These are phyloP conservation scores for Coriaria nepalensis DNA, from an alignment of 306 rosid genomes.

Conservation along the genomic window DNA sequence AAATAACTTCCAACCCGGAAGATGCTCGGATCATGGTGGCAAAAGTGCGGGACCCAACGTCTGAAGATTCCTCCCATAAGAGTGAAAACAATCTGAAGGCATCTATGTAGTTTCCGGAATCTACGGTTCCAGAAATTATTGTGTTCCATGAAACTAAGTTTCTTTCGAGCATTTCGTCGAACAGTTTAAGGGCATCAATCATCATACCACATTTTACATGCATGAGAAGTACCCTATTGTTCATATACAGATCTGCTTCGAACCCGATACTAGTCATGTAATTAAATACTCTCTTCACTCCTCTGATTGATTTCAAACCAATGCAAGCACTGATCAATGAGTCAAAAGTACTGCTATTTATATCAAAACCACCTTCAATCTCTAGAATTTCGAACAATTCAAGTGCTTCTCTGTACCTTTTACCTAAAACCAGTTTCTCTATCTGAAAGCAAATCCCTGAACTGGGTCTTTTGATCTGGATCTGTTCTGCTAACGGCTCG, in stretches of 20 bases:
- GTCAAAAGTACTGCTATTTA: slow-evolving; percentile 45
- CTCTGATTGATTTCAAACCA: slow-evolving; percentile 47
- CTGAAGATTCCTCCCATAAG: slow-evolving; percentile 57
- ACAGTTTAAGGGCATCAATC: slow-evolving; percentile 51
- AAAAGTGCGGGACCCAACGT: slow-evolving; percentile 38
- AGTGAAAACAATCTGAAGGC: slow-evolving; percentile 40
- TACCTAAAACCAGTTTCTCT: slow-evolving; percentile 54
- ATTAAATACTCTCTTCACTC: slow-evolving; percentile 53
- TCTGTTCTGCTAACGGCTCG: slow-evolving; percentile 16
- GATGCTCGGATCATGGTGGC: slow-evolving; percentile 56
- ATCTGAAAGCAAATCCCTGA: slow-evolving; percentile 49
- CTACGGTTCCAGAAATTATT: slow-evolving; percentile 50
- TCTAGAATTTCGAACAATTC: slow-evolving; percentile 82
- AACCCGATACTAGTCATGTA: slow-evolving; percentile 41
- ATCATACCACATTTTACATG: slow-evolving; percentile 62
- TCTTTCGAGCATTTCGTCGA: slow-evolving; percentile 49
- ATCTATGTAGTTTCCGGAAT: slow-evolving; percentile 44
- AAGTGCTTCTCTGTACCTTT: slow-evolving; percentile 44
- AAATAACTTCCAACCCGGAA: slow-evolving; percentile 46
- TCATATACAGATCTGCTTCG: slow-evolving; percentile 52
- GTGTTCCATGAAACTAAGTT: slow-evolving; percentile 51
- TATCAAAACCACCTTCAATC: slow-evolving; percentile 29
- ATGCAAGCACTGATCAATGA: slow-evolving; percentile 64
- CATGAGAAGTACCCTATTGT: slow-evolving; percentile 64
- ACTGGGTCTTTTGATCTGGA: slow-evolving; percentile 23